Evolutionary conservation across 106 monocot species (phyloP).

Genomic region (Apostasia ramifera): DNA sequence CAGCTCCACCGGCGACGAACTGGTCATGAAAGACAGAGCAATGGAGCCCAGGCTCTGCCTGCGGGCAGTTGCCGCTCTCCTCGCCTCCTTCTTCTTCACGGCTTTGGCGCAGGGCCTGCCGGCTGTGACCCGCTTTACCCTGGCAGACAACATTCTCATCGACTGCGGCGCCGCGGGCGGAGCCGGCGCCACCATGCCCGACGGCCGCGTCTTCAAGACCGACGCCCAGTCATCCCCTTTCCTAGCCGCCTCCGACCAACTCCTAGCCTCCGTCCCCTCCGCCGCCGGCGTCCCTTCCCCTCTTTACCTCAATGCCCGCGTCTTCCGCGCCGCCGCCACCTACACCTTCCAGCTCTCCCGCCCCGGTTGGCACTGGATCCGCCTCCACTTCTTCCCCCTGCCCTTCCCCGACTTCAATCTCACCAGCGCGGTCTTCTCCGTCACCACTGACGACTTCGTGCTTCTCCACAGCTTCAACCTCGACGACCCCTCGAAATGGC

Average conservation of each 20-base stretch:
- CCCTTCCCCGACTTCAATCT: slow-evolving; percentile 23
- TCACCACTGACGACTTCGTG: slow-evolving; percentile 28
- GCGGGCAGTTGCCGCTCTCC: too few relatives aligned
- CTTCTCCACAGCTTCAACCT: slow-evolving; percentile 35
- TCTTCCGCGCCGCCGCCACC: slow-evolving; percentile 31
- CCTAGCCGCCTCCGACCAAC: slow-evolving; percentile 8
- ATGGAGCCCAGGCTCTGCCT: too few relatives aligned
- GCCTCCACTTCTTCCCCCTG: slow-evolving; percentile 48
- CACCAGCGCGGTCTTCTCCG: slow-evolving; percentile 25
- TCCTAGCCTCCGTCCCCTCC: slow-evolving; percentile 14
- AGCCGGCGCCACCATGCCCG: slow-evolving; percentile 16
- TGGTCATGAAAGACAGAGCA: too few relatives aligned
- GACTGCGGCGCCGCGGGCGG: slow-evolving; percentile 25
- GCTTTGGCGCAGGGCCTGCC: neutral
- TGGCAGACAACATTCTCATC: slow-evolving; percentile 31
- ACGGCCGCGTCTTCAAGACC: slow-evolving; percentile 32
- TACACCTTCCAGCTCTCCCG: slow-evolving; percentile 30
- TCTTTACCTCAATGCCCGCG: slow-evolving; percentile 30
- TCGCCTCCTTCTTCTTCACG: neutral
- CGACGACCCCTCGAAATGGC: slow-evolving; percentile 6
- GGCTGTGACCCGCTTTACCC: slow-evolving; percentile 3
- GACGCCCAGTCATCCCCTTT: slow-evolving; percentile 26
- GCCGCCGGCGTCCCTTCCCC: slow-evolving; percentile 30
- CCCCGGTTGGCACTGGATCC: slow-evolving; percentile 52
- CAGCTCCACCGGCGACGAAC: too few relatives aligned